Evolutionary conservation across 164 flowering plant genomes (phyloP), one percentile per base, ranked within the genome.

Genomic region (grape (Vitis vinifera)): DNA sequence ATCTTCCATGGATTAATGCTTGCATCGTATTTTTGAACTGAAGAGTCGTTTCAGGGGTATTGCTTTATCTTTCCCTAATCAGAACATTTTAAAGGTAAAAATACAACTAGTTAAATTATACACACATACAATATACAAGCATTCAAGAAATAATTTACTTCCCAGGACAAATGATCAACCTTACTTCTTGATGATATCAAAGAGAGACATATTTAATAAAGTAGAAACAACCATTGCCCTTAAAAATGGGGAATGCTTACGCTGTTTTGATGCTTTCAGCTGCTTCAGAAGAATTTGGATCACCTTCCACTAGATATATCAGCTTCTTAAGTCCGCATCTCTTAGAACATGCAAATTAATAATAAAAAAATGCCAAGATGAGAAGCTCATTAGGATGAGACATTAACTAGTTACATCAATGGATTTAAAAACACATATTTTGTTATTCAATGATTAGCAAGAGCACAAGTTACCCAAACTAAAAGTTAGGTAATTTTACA

Each of bases 221-320:
- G 27, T 23, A 23, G 27, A 23, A 23, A 23, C 27, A 23, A 23
- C 27, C 27, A 67, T 23, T 11, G 59, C 31, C 58, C 51, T 57
- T 64, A 29, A 16, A 52, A 62, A 51, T n/a, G 15, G 23, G 47
- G 55, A 69, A 62, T 14, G 29, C 94, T 84, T 84, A 95, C 98
- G 98, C 99, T 70, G 99, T 95, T 86, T 95, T 95, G 71, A 95
- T 89, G 84, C 91, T 88, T 75, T 93, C 99, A 59, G 97, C 88
- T 29, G 92, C 97, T 81, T 93, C 98, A 70, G 82, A 83, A 65
- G 79, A 66, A 82, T 95, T 95, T 56, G 93, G 92, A 52, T 95
- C 97, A 69, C 99, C 99, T 86, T 93, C 98, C 73, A 95, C 93
- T 61, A 95, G 69, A 82, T 93, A 95, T 75, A 95, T 90, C 76